These are phyloP conservation scores for Scorias spongiosa DNA, from an alignment of 2,329 filamentous ascomycete species.

Conservation along the genomic window DNA sequence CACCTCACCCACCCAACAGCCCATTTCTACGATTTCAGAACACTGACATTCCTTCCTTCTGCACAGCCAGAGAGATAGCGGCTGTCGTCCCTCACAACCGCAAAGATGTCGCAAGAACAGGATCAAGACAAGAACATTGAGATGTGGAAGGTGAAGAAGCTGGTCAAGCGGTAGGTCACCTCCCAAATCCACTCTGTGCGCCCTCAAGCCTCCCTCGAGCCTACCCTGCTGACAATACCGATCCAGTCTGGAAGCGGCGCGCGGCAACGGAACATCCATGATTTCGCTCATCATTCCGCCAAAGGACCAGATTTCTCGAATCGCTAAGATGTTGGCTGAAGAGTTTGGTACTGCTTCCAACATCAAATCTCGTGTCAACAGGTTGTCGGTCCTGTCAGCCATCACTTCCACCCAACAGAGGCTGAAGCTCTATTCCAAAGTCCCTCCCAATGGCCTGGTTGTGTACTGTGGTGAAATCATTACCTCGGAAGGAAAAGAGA, in stretches of 20 bases:
- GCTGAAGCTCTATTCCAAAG: slow-evolving; percentile 97
- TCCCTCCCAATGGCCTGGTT: slow-evolving; percentile 91
- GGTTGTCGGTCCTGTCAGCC: slow-evolving; percentile 91
- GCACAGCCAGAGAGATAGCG: slow-evolving; percentile 3
- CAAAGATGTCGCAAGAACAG: slow-evolving; percentile 74
- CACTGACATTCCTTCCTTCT: too few relatives aligned
- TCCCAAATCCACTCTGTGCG: not conserved
- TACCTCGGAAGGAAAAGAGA: slow-evolving; percentile 94
- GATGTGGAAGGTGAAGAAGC: slow-evolving; percentile 98
- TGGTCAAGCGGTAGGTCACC: slow-evolving; percentile 61
- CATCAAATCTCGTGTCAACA: slow-evolving; percentile 98
- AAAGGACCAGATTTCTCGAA: slow-evolving; percentile 93
- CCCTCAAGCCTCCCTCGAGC: too few relatives aligned
- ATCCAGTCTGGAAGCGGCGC: slow-evolving; percentile 62
- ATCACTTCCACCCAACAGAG: slow-evolving; percentile 99
- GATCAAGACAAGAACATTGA: slow-evolving; percentile 97
- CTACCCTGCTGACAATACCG: not conserved
- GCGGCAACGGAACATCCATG: slow-evolving; percentile 98
- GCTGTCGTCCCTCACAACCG: not conserved
- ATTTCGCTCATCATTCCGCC: slow-evolving; percentile 98
- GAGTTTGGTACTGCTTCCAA: slow-evolving; percentile 76
- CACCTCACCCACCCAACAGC: too few relatives aligned
- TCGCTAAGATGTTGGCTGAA: slow-evolving; percentile 99
- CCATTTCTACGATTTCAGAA: too few relatives aligned
- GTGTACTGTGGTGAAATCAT: slow-evolving; percentile 99